phyloP scores from a whole-genome alignment of 768 basidiomycete species.

The Coprinopsis cinerea region DNA sequence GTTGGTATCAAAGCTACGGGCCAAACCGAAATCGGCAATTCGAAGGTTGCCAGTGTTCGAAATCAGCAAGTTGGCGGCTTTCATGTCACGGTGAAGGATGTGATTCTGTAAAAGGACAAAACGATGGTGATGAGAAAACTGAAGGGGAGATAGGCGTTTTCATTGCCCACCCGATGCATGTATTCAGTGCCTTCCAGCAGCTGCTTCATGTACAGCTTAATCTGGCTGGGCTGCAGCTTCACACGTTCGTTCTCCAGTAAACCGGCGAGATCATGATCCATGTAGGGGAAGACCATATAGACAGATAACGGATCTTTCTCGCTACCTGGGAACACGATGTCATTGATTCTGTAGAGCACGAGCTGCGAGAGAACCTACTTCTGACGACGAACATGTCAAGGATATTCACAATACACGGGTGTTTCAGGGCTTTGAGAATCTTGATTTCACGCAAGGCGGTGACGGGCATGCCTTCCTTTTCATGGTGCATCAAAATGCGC shows the following conservation, averaged over 20 bases:
- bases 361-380: constrained; percentile 40
- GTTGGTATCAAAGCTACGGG: constrained; percentile 66
- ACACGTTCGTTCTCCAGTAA: constrained; percentile 89
- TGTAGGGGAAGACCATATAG: constrained; percentile 99
- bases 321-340: constrained; percentile 37
- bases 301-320: constrained; percentile 74
- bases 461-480: constrained; percentile 95
- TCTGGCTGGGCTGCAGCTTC: constrained; percentile 73
- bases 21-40: constrained; percentile 95
- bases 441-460: constrained; percentile 97
- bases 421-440: constrained; percentile 84
- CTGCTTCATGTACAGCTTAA: constrained; percentile 96
- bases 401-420: constrained; percentile 81
- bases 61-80: constrained; percentile 94
- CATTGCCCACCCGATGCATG: constrained; percentile 79
- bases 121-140: constrained; percentile 5
- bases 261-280: constrained; percentile 98
- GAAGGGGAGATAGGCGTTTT: constrained; percentile 11
- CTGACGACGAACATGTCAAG: constrained; percentile 89
- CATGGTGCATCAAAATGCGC: constrained; percentile 93
- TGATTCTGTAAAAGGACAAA: constrained; percentile 57
- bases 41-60: constrained; percentile 77
- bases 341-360: neutral
- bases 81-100: constrained; percentile 98
- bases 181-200: constrained; percentile 94